Conservation (phyloP, 192 early-diverging fungal species). For the Coemansia sp. region DNA sequence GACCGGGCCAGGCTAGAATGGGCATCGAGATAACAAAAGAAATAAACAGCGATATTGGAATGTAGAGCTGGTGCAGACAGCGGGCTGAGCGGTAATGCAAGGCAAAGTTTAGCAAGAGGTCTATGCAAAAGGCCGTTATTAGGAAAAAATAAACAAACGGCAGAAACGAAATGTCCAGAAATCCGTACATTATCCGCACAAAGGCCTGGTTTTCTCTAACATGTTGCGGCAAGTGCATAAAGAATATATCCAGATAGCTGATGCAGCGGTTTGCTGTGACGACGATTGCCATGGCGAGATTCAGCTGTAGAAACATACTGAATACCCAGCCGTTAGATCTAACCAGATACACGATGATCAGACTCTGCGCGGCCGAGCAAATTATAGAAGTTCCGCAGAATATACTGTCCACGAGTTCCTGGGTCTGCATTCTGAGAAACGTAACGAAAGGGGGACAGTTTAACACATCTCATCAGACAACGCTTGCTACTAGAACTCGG, state of each 20-base stretch:
- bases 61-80: constrained; percentile 44
- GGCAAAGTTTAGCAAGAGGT: constrained; percentile 55
- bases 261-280: constrained; percentile 48
- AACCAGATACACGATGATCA: constrained; percentile 44
- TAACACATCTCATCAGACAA: constrained; percentile 6
- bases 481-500: no score
- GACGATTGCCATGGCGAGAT: constrained; percentile 50
- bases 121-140: constrained; percentile 54
- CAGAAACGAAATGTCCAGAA: constrained; percentile 53
- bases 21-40: constrained; percentile 42
- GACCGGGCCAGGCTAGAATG: constrained; percentile 47
- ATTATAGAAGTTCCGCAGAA: constrained; percentile 49
- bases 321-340: constrained; percentile 51
- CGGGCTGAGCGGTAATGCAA: constrained; percentile 48
- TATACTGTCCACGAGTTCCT: constrained; percentile 44
- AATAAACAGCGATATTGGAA: constrained; percentile 35
- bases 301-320: constrained; percentile 52
- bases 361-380: constrained; percentile 42
- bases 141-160: constrained; percentile 55
- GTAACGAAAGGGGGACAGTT: neutral
- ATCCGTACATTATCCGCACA: constrained; percentile 55
- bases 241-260: constrained; percentile 56
- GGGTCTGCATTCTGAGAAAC: constrained; percentile 38
- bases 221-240: constrained; percentile 23
- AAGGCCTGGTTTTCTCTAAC: constrained; percentile 39